phyloP scores from a whole-genome alignment of 352 stramenopile species.

The Pelagophyceae sp. region DNA sequence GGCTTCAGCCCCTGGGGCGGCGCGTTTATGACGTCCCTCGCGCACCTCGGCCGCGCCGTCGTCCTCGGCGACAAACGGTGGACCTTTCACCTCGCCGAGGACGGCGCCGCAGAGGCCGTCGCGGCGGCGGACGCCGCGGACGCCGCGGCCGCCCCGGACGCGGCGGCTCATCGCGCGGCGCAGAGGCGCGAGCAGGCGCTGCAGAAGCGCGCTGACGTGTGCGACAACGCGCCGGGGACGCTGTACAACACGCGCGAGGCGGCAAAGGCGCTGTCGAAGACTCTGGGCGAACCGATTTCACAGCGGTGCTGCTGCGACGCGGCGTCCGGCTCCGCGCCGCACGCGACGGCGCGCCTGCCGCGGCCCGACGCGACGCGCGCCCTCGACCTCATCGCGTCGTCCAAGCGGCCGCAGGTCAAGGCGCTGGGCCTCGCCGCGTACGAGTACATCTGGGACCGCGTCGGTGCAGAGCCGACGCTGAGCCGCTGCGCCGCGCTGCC shows the following conservation, averaged over 20 bases:
- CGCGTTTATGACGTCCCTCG: constrained; percentile 1
- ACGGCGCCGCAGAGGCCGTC: neutral
- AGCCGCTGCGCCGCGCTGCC: constrained; percentile 3
- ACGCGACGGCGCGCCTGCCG: neutral
- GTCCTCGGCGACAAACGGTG: constrained; percentile 13
- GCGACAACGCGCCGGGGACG: constrained; percentile 8
- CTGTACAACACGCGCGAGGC: neutral
- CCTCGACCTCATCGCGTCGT: neutral
- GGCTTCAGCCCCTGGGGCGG: constrained; percentile 18
- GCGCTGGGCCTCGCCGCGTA: neutral
- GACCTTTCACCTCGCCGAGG: constrained; percentile 13
- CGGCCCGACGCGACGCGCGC: neutral
- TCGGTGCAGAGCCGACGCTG: neutral
- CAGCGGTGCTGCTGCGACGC: neutral
- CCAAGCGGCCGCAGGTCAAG: constrained; percentile 1
- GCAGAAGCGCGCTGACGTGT: constrained; percentile 8
- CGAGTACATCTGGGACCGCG: constrained; percentile 16
- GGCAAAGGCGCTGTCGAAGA: neutral
- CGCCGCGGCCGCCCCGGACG: neutral
- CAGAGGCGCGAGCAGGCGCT: neutral
- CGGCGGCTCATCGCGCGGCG: too few species aligned
- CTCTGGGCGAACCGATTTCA: neutral
- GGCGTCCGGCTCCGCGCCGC: neutral
- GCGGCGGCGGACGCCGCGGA: neutral
- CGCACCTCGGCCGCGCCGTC: constrained; percentile 13